phyloP scores from a whole-genome alignment of 192 early-diverging fungal species.

The Coemansia sp. region DNA sequence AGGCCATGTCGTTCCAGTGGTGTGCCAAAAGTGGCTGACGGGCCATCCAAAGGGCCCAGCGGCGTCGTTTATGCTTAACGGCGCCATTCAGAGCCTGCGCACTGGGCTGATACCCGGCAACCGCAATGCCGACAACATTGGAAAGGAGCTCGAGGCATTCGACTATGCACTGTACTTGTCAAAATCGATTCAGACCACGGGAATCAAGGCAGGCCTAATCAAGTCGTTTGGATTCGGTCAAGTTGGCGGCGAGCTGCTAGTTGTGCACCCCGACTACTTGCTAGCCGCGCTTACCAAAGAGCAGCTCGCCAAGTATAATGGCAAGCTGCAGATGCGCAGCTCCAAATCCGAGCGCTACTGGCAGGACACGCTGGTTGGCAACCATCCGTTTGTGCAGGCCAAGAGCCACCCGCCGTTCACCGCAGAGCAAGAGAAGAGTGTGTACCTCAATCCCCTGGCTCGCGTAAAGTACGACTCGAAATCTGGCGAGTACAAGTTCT shows the following conservation, averaged over 20 bases:
- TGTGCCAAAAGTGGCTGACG: conserved; percentile 93
- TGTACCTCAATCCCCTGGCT: conserved; percentile 19
- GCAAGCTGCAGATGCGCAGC: conserved; percentile 3
- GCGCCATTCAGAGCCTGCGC: conserved; percentile 77
- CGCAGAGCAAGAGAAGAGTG: conserved; percentile 11
- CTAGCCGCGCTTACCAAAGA: conserved; percentile 69
- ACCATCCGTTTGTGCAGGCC: conserved; percentile 26
- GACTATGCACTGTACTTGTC: conserved; percentile 75
- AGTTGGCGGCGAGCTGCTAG: conserved; percentile 82
- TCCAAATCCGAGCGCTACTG: conserved; percentile 13
- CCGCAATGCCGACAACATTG: conserved; percentile 64
- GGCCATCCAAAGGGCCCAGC: conserved; percentile 89
- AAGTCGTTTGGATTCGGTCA: conserved; percentile 94
- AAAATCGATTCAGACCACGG: conserved; percentile 72
- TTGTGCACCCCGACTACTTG: conserved; percentile 85
- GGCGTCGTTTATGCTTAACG: conserved; percentile 93
- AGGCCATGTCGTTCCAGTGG: conserved; percentile 78
- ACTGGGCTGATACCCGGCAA: conserved; percentile 90
- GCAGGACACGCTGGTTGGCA: conserved; percentile 31
- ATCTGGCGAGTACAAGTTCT: conserved; percentile 48
- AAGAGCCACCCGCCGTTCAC: conserved; percentile 22
- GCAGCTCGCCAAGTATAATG: conserved; percentile 60
- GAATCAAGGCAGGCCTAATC: conserved; percentile 84
- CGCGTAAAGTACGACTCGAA: conserved; percentile 12
- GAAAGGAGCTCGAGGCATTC: conserved; percentile 64